phyloP scores from a whole-genome alignment of 2,329 filamentous ascomycete genomes.

The Phyllosticta paracitricarpa region DNA sequence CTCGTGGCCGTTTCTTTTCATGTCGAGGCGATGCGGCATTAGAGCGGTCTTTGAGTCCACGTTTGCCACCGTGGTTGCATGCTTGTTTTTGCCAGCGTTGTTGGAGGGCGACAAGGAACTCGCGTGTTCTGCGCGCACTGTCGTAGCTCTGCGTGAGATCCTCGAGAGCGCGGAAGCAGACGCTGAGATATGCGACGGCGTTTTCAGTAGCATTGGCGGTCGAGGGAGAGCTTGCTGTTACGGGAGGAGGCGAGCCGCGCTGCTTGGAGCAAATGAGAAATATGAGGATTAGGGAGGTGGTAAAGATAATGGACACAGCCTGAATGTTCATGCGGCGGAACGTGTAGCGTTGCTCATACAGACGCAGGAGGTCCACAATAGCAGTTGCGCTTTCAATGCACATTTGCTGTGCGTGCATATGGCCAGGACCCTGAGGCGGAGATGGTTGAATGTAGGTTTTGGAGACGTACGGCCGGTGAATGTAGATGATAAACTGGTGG shows the following conservation, averaged over 20 bases:
- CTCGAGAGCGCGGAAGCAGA: constrained; percentile 9
- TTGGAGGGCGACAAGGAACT: constrained; percentile 10
- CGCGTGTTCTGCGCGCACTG: constrained; percentile 4
- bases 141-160: constrained; percentile 10
- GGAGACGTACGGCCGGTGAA: constrained; percentile 32
- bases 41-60: constrained; percentile 1
- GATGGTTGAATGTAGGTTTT: constrained; percentile 25
- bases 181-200: constrained; percentile 8
- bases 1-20: constrained; percentile 5
- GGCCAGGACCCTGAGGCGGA: constrained; percentile 33
- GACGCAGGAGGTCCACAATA: constrained; percentile 25
- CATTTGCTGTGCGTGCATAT: constrained; percentile 33
- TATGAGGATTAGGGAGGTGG: constrained; percentile 11
- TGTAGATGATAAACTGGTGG: constrained; percentile 34
- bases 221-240: not conserved
- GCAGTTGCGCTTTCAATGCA: constrained; percentile 35
- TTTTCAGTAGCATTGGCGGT: not conserved
- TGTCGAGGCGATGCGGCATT: not conserved
- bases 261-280: constrained; percentile 12
- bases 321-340: constrained; percentile 12
- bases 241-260: constrained; percentile 1
- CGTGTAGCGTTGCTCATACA: constrained; percentile 13
- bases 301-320: constrained; percentile 11
- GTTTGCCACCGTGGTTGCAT: constrained; percentile 3
- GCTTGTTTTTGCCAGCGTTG: constrained; percentile 7